Evolutionary conservation across 2,329 filamentous ascomycete species (phyloP).

Genomic region (Ceratocystis cacaofunesta): DNA sequence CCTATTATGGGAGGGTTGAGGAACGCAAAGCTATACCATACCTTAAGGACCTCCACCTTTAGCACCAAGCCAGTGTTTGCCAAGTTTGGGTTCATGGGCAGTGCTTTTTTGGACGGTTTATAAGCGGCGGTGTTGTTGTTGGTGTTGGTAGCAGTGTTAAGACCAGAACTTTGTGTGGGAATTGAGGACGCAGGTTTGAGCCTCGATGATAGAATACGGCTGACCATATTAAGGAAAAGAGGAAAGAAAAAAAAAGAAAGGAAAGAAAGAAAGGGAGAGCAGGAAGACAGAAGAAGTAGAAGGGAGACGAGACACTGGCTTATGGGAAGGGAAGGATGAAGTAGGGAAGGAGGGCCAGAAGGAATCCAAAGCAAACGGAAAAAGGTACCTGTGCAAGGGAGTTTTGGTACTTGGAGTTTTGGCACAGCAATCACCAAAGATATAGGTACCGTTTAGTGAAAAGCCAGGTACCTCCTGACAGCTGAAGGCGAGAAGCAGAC

Average conservation of each 20-base stretch:
- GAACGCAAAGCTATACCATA: conserved; percentile 20
- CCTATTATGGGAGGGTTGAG: background rate
- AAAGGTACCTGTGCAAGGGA: background rate
- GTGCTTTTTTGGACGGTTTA: conserved; percentile 10
- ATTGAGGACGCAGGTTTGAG: conserved; percentile 29
- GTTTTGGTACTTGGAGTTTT: background rate
- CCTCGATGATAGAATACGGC: conserved; percentile 41
- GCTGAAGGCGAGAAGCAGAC: background rate
- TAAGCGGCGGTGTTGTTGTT: background rate
- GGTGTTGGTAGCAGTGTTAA: conserved; percentile 18
- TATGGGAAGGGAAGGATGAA: background rate
- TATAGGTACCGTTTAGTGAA: background rate
- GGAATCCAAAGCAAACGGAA: conserved; percentile 2
- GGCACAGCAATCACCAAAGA: background rate
- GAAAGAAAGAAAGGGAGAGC: conserved; percentile 10
- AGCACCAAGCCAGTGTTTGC: conserved; percentile 36
- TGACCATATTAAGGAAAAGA: conserved; percentile 28
- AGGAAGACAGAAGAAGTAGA: conserved; percentile 5
- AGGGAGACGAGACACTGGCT: conserved; percentile 1
- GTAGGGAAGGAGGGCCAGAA: background rate
- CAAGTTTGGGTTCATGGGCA: conserved; percentile 31
- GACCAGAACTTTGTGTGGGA: conserved; percentile 33
- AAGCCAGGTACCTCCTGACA: background rate
- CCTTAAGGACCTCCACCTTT: conserved; percentile 38
- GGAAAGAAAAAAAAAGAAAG: conserved; percentile 8